phyloP scores from a whole-genome alignment of 768 basidiomycete species.

The Xanthoconium purpureum region DNA sequence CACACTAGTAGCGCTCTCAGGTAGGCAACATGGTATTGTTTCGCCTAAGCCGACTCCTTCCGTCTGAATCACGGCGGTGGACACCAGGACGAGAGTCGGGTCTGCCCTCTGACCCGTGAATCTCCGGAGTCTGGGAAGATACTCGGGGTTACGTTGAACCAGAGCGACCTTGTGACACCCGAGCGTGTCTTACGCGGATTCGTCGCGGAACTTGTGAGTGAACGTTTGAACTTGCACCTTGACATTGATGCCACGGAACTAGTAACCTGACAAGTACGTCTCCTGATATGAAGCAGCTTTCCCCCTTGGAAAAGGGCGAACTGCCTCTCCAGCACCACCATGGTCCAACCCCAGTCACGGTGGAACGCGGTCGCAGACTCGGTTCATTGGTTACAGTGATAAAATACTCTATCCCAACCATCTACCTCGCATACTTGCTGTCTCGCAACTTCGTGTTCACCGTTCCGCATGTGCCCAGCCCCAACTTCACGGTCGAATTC shows the following conservation, averaged over 20 bases:
- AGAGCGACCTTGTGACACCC: too few species aligned
- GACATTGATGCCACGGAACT: not conserved
- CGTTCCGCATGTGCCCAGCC: not conserved
- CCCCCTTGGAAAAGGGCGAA: constrained; percentile 18
- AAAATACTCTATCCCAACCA: constrained; percentile 18
- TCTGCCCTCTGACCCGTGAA: not conserved
- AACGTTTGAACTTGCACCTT: not conserved
- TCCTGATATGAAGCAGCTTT: constrained; percentile 8
- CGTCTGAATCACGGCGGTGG: not conserved
- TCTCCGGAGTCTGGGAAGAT: not conserved
- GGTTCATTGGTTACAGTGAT: constrained; percentile 8
- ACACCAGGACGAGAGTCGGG: too few species aligned
- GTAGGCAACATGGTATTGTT: not conserved
- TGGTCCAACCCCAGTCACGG: not conserved
- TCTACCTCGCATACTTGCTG: constrained; percentile 20
- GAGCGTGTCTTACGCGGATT: too few species aligned
- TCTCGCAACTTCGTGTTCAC: constrained; percentile 8
- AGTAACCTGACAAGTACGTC: constrained; percentile 9
- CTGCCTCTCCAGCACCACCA: constrained; percentile 12
- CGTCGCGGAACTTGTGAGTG: not conserved
- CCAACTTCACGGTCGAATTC: not conserved
- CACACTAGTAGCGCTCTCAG: not conserved
- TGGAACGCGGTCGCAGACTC: not conserved
- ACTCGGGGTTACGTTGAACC: not conserved
- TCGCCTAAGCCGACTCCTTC: not conserved